These are phyloP conservation scores for Quercus wislizeni DNA, from an alignment of 306 rosid species.

Conservation along the genomic window DNA sequence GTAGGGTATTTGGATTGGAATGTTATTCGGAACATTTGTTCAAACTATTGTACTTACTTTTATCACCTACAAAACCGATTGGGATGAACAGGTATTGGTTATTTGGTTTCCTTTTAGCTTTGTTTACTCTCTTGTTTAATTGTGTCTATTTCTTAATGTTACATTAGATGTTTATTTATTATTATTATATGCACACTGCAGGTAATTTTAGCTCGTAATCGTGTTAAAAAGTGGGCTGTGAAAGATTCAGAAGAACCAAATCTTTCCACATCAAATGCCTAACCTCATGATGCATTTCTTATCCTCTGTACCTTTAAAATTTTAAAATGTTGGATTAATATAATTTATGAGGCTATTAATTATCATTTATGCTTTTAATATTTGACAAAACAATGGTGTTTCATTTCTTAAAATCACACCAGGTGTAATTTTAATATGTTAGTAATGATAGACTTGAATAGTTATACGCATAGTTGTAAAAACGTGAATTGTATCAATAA, in stretches of 20 bases:
- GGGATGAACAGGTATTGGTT: conserved; percentile 54
- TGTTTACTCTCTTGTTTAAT: too few species aligned
- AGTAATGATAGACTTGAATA: too few species aligned
- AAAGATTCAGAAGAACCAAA: conserved; percentile 12
- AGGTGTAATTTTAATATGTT: too few species aligned
- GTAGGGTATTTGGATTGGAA: too few species aligned
- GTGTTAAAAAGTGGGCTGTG: conserved; percentile 37
- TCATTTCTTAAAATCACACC: too few species aligned
- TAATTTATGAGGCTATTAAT: not conserved
- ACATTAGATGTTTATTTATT: not conserved
- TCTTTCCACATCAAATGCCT: not conserved
- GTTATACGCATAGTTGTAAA: too few species aligned
- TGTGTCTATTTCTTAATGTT: not conserved
- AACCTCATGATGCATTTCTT: not conserved
- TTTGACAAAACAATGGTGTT: too few species aligned
- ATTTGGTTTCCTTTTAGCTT: not conserved
- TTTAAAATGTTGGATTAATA: not conserved
- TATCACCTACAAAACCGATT: conserved; percentile 53
- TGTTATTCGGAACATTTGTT: too few species aligned
- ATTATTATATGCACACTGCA: not conserved
- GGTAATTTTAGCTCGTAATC: conserved; percentile 31
- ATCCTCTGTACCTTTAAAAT: not conserved
- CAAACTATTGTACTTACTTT: not conserved
- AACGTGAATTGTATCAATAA: too few species aligned
- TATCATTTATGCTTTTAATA: too few species aligned